These are phyloP conservation scores for Opeltia flavorubescens DNA, from an alignment of 495 filamentous ascomycete genomes.

Conservation along the genomic window DNA sequence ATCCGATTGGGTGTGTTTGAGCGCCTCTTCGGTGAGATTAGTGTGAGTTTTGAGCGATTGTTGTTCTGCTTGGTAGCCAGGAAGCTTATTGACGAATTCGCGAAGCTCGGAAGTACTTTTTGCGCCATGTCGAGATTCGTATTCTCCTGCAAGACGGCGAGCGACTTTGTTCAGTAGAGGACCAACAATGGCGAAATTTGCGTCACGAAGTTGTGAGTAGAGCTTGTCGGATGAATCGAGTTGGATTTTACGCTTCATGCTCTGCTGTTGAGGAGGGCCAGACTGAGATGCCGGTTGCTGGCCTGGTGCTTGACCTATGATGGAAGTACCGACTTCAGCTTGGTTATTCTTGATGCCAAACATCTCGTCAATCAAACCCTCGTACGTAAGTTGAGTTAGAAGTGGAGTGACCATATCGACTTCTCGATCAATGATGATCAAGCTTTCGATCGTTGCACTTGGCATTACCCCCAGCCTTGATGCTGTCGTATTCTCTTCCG, in stretches of 20 bases:
- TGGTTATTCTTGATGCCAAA: slow-evolving; percentile 81
- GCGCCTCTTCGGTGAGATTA: slow-evolving; percentile 82
- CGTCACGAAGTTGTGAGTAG: slow-evolving; percentile 76
- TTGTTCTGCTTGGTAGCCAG: slow-evolving; percentile 85
- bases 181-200: slow-evolving; percentile 91
- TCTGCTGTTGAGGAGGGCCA: slow-evolving; percentile 37
- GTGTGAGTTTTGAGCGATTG: slow-evolving; percentile 85
- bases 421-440: slow-evolving; percentile 92
- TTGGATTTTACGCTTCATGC: slow-evolving; percentile 78
- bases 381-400: slow-evolving; percentile 91
- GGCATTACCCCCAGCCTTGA: slow-evolving; percentile 63
- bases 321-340: slow-evolving; percentile 82
- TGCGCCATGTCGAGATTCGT: slow-evolving; percentile 75
- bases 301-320: slow-evolving; percentile 59
- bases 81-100: slow-evolving; percentile 83
- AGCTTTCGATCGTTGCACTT: slow-evolving; percentile 70
- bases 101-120: slow-evolving; percentile 82
- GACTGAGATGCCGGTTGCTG: slow-evolving; percentile 38
- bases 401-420: slow-evolving; percentile 84
- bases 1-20: slow-evolving; percentile 77
- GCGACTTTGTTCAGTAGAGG: slow-evolving; percentile 82
- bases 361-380: slow-evolving; percentile 88
- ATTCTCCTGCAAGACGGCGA: slow-evolving; percentile 71
- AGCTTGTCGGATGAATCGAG: slow-evolving; percentile 83
- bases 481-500: slow-evolving; percentile 51